Evolutionary conservation across 768 basidiomycete species (phyloP), one percentile per base, ranked within the genome.

Genomic region (Paxillus involutus): DNA sequence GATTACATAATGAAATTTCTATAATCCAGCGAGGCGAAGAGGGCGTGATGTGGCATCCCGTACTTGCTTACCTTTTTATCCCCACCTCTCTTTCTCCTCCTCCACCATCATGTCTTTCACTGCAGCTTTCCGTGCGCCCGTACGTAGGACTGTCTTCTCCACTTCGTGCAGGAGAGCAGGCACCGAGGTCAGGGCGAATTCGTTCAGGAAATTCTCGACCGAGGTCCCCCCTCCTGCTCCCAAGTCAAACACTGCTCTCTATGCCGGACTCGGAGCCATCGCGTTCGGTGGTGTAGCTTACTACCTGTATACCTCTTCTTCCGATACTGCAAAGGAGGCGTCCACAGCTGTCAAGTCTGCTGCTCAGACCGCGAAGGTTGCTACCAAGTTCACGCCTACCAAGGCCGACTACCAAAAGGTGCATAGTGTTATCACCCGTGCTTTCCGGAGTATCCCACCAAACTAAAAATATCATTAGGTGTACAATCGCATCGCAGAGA

Each of bases 361-460:
- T 13, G 73, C 78, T 4, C 86, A 91, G 73, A 64, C 75, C 21
- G 79, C 78, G 13, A 90, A 86, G 67, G 83, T 76, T 53, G 82
- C 78, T 33, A 75, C 81, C 40, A 88, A 89, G 55, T 86, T 93
- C 68, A 80, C 81, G 12, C 89, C 90, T 19, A 79, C 84, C 37
- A 84, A 88, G 74, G 85, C 85, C 49, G 95, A 97, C 66, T 97
- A 95, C 68, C 89, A 92, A 71, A 94, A 96, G 82, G 89, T 86
- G 32, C 10, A n/a, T n/a, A n/a, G n/a, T n/a, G n/a, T n/a, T 6
- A 6, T 12, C 39, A 24, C 32, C 26, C 26, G 26, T 26, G 5
- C 26, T 26, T 26, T 26, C 26, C 26, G 6, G 26, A 26, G 26
- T 26, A 26, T 26, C 26, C 26, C 6, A 3, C n/a, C 13, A 52